Conservation (phyloP, 495 filamentous ascomycete genomes). For the Aspergillus panamensis region DNA sequence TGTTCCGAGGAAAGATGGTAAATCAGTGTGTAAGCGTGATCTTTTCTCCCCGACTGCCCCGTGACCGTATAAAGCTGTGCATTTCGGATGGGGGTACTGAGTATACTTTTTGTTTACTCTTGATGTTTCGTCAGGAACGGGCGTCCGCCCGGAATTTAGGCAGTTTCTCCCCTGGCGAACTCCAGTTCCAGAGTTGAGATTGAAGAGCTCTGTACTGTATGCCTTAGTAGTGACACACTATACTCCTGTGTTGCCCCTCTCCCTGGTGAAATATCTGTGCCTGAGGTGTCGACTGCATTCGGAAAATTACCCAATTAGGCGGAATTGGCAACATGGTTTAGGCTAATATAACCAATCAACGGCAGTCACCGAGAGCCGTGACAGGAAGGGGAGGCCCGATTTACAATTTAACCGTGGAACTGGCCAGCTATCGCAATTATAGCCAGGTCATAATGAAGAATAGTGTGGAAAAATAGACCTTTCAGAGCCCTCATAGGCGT, state of each 20-base stretch:
- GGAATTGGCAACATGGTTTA: conserved; percentile 2
- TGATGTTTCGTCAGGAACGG: neutral
- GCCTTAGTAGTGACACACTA: no score
- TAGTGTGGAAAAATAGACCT: neutral
- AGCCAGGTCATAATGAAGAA: neutral
- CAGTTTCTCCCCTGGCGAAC: no score
- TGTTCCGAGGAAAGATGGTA: neutral
- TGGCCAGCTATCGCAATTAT: neutral
- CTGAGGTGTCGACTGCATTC: neutral
- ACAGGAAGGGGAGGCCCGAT: neutral
- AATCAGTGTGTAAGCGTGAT: no score
- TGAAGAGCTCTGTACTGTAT: no score
- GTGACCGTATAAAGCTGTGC: neutral
- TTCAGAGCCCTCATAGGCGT: neutral
- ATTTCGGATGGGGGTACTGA: neutral
- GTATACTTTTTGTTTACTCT: neutral
- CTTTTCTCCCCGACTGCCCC: no score
- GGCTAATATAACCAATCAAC: neutral
- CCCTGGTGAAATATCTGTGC: neutral
- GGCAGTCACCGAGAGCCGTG: neutral
- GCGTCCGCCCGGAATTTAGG: neutral
- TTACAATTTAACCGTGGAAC: neutral
- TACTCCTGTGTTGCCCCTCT: no score
- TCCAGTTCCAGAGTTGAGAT: no score
- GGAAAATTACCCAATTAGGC: conserved; percentile 14